Evolutionary conservation across 148 eudicot species (phyloP).

Genomic region (Diospyros lotus): DNA sequence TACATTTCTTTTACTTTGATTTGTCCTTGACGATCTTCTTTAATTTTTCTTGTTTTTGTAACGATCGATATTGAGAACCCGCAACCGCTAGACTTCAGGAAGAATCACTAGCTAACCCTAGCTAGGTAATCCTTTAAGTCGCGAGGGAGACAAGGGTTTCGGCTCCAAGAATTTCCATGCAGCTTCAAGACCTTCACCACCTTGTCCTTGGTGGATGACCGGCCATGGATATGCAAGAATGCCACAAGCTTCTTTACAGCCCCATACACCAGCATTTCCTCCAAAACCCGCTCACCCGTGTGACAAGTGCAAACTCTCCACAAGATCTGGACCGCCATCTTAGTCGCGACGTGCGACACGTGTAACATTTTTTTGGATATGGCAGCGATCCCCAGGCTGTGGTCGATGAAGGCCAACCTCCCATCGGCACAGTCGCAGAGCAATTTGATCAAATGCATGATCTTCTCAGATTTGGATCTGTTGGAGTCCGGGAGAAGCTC

Average conservation of each 20-base stretch:
- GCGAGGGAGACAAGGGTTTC: constrained; percentile 39
- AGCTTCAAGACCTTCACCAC: constrained; percentile 33
- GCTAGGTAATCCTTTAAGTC: constrained; percentile 33
- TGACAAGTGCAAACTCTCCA: constrained; percentile 37
- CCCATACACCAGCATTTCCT: constrained; percentile 39
- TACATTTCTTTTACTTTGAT: no score
- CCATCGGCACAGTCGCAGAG: constrained; percentile 49
- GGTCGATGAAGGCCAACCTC: constrained; percentile 37
- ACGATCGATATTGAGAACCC: no score
- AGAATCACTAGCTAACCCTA: no score
- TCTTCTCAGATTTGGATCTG: constrained; percentile 35
- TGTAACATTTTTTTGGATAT: constrained; percentile 35
- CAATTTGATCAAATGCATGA: constrained; percentile 31
- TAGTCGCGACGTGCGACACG: constrained; percentile 25
- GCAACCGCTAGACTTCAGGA: no score
- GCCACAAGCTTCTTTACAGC: constrained; percentile 42
- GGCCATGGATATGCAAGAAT: constrained; percentile 35
- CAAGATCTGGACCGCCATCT: constrained; percentile 39
- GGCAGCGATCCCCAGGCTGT: constrained; percentile 29
- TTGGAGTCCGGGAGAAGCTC: constrained; percentile 44
- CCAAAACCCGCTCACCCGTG: constrained; percentile 40
- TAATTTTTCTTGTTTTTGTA: no score
- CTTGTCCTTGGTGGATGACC: constrained; percentile 34
- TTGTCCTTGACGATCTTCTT: no score
- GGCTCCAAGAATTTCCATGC: constrained; percentile 38